Conservation (phyloP, 352 stramenopile genomes). For the Peronospora tabacina region DNA sequence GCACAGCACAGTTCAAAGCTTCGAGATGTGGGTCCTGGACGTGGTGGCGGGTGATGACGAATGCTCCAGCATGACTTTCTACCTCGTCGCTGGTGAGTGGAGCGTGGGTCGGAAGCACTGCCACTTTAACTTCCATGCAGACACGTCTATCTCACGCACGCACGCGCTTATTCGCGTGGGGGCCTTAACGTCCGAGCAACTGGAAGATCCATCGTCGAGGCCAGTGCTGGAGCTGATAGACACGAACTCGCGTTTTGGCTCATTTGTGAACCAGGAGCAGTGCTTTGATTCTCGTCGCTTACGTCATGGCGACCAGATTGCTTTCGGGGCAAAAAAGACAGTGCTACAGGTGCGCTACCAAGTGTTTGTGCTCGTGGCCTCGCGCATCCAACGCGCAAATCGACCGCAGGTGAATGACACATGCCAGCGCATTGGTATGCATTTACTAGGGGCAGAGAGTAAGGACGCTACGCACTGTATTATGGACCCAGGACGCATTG, state of each 20-base stretch:
- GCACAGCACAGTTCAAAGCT: background rate
- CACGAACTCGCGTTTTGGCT: conserved; percentile 79
- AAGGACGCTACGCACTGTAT: conserved; percentile 78
- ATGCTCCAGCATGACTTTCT: conserved; percentile 53
- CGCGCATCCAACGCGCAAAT: conserved; percentile 54
- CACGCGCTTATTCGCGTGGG: conserved; percentile 73
- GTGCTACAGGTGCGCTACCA: conserved; percentile 77
- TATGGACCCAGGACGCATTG: conserved; percentile 72
- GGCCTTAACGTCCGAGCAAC: conserved; percentile 46
- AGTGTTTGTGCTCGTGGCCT: conserved; percentile 71
- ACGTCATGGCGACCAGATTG: conserved; percentile 64
- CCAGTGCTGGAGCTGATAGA: conserved; percentile 70
- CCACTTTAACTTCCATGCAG: conserved; percentile 77
- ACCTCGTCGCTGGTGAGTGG: conserved; percentile 79
- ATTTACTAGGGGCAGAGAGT: conserved; percentile 48
- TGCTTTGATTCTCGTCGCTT: conserved; percentile 39
- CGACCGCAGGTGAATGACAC: conserved; percentile 59
- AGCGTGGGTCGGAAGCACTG: conserved; percentile 76
- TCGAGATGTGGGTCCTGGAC: conserved; percentile 70
- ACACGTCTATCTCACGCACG: conserved; percentile 75
- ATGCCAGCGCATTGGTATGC: conserved; percentile 77
- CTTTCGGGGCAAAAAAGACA: conserved; percentile 78
- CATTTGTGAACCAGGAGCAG: conserved; percentile 80
- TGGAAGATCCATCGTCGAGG: conserved; percentile 45
- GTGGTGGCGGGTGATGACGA: conserved; percentile 39